These are phyloP conservation scores for Penicillium sp. DNA, from an alignment of 2,329 filamentous ascomycete species.

Conservation along the genomic window DNA sequence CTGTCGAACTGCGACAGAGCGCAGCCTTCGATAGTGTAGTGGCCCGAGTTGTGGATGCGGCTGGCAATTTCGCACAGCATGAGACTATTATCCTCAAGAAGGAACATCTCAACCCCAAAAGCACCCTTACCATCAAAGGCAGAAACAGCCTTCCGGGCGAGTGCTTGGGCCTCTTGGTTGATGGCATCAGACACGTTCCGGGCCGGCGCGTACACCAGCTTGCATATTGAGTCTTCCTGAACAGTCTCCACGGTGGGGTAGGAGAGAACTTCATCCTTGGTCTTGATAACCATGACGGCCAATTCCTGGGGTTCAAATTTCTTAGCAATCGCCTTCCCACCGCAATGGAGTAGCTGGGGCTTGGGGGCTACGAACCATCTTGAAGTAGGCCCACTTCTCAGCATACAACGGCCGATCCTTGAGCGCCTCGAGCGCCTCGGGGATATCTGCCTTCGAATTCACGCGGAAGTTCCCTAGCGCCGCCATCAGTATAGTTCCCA, in stretches of 20 bases:
- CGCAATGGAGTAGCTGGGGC: background rate
- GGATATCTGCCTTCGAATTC: slow-evolving; percentile 57
- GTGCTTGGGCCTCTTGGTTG: slow-evolving; percentile 64
- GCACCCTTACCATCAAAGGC: slow-evolving; percentile 85
- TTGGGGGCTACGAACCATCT: slow-evolving; percentile 47
- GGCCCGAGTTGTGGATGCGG: slow-evolving; percentile 84
- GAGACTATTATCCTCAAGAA: slow-evolving; percentile 68
- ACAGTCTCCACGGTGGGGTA: slow-evolving; percentile 93
- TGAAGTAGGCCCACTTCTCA: slow-evolving; percentile 84
- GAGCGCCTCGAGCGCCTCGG: slow-evolving; percentile 66
- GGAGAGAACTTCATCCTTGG: slow-evolving; percentile 68
- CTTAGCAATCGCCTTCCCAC: background rate
- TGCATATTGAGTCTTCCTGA: slow-evolving; percentile 94
- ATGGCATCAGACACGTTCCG: slow-evolving; percentile 63
- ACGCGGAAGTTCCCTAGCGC: slow-evolving; percentile 63
- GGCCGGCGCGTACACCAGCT: slow-evolving; percentile 83
- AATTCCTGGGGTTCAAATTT: slow-evolving; percentile 59
- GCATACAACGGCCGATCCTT: slow-evolving; percentile 73
- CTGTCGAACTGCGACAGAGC: slow-evolving; percentile 88
- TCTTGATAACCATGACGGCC: slow-evolving; percentile 92
- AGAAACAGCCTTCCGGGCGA: slow-evolving; percentile 75
- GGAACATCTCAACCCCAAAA: slow-evolving; percentile 95
- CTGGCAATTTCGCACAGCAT: slow-evolving; percentile 86
- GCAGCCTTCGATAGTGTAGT: slow-evolving; percentile 92
- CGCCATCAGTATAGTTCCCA: slow-evolving; percentile 7